Base-by-base conservation (phyloP, 2,329 filamentous ascomycete species). In the Calonectria crousiana region DNA sequence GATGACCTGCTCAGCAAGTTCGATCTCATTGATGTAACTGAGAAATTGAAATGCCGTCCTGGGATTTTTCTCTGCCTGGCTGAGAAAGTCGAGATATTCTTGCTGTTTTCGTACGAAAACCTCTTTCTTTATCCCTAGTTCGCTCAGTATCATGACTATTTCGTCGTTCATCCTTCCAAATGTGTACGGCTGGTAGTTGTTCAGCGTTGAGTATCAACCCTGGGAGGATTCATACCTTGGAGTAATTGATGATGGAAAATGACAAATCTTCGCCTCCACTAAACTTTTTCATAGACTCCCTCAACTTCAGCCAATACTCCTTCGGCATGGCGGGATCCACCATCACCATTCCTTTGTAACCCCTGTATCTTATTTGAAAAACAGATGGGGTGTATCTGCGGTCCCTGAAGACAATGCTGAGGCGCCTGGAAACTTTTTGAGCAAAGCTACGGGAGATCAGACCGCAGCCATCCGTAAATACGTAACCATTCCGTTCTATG, bases 151-250 rank as follows among this genome's bases (percentile, higher is more conserved):
- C 1, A 87, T 70, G n/a, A 87, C 77, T 2, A 84, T 80, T 71
- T 87, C 85, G 69, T 87, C 86, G 74, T 87, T 87, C 4, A 87
- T 80, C 71, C n/a, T 28, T 23, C 85, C 85, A 71, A 83, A 86
- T 16, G 79, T 75, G 75, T 86, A 86, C 2, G 86, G 60, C 60
- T 64, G 47, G 38, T 18, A 20, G 18, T 6, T 28, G 9, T 23
- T 84, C 18, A 52, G 23, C 4, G 16, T n/a, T 32, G 84, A 30
- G 5, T 4, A n/a, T 20, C 13, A 53, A 41, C 8, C 1, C 34
- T 5, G 3, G 26, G n/a, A 28, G 26, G 6, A 28, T 32, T 28
- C 41, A 4, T 72, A 85, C 85, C 80, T 85, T 86, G 18, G 85
- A 86, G 72, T 85, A 83, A 10, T 84, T 84, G 0, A 87, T 84